A percentile compares a stretch with the other conserved stretches of the same genome.
These are phyloP conservation scores for Tieghemostelium lacteum DNA, from an alignment of 78 protist species.

Conservation along the genomic window DNA sequence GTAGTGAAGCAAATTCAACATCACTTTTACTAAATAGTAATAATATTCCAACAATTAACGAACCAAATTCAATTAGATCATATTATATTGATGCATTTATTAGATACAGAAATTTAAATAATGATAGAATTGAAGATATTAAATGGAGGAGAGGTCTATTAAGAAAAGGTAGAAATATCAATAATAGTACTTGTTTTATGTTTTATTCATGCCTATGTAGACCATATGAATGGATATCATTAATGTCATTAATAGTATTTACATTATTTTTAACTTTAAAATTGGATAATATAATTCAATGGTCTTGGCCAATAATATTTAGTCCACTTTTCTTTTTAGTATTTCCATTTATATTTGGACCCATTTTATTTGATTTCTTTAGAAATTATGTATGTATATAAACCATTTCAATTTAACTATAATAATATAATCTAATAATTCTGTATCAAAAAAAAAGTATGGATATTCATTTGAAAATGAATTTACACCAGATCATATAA, in stretches of 20 bases:
- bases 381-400: background rate
- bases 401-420: no score
- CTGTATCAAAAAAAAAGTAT: background rate
- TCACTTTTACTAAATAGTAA: background rate
- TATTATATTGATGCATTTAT: background rate
- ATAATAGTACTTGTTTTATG: background rate
- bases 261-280: background rate
- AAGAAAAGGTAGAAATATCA: background rate
- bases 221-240: background rate
- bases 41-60: background rate
- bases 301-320: background rate
- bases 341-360: background rate
- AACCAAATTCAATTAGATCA: background rate
- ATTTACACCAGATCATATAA: background rate
- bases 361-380: background rate
- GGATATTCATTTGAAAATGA: background rate
- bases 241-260: background rate
- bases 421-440: background rate
- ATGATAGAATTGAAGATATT: background rate
- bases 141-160: background rate
- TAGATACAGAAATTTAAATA: background rate
- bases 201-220: background rate
- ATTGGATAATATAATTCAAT: background rate
- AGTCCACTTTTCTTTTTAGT: background rate
- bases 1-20: background rate